These are phyloP conservation scores for Ustilago hordei DNA, from an alignment of 1,284 basidiomycete genomes.

Conservation along the genomic window DNA sequence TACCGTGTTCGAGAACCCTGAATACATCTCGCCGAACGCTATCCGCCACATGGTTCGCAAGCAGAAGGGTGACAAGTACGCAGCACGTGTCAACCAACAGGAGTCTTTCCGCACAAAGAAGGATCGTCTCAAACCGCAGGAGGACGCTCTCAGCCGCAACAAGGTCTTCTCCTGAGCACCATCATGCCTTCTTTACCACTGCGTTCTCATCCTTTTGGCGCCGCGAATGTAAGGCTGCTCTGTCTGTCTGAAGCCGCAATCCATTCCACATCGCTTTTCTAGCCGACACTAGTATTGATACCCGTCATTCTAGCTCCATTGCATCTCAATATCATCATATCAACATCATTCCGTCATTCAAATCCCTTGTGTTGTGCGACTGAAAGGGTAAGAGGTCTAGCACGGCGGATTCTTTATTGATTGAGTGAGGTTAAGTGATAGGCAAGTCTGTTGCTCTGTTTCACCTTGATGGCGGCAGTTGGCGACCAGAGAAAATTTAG, in stretches of 20 bases:
- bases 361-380: not conserved
- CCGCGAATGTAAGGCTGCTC: not conserved
- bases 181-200: not conserved
- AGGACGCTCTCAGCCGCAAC: slow-evolving; percentile 84
- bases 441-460: not conserved
- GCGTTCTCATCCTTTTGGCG: not conserved
- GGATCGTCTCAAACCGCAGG: slow-evolving; percentile 77
- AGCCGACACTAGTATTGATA: slow-evolving; percentile 25
- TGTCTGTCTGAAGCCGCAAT: not conserved
- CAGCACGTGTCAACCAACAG: slow-evolving; percentile 82
- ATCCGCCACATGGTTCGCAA: slow-evolving; percentile 80
- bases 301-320: slow-evolving; percentile 11
- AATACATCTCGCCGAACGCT: slow-evolving; percentile 89
- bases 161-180: slow-evolving; percentile 84
- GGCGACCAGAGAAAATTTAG: not conserved
- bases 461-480: not conserved
- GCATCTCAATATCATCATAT: slow-evolving; percentile 17
- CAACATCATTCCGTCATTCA: not conserved
- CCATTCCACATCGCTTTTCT: not conserved
- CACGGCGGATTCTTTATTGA: too few species aligned
- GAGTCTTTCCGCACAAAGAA: slow-evolving; percentile 78
- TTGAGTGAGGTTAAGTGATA: too few species aligned
- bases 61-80: slow-evolving; percentile 83
- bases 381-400: too few species aligned
- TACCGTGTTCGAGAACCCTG: slow-evolving; percentile 95